phyloP scores from a whole-genome alignment of 352 stramenopile genomes.

The Globisporangium canariense region DNA sequence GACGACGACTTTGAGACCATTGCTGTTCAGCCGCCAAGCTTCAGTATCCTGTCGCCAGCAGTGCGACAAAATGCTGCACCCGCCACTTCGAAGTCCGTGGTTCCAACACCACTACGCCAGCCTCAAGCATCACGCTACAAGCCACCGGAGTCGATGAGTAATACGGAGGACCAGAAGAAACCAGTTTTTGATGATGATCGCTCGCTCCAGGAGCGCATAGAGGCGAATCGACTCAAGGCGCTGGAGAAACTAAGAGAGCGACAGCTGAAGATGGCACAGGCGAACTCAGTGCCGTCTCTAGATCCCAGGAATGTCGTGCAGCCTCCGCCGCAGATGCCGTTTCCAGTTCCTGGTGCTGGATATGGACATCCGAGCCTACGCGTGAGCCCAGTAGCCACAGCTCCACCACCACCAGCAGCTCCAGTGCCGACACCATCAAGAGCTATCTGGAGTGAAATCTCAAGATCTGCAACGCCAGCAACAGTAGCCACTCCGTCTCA shows the following conservation, averaged over 20 bases:
- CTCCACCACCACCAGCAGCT: not conserved
- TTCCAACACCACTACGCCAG: not conserved
- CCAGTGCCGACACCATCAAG: not conserved
- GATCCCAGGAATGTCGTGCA: not conserved
- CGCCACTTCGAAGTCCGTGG: not conserved
- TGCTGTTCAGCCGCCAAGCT: slow-evolving; percentile 6
- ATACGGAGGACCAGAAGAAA: not conserved
- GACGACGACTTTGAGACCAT: slow-evolving; percentile 16
- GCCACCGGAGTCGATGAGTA: not conserved
- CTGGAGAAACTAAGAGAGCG: slow-evolving; percentile 54
- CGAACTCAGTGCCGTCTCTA: not conserved
- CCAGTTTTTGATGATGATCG: slow-evolving; percentile 11
- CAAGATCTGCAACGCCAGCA: not conserved
- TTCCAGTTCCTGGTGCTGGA: not conserved
- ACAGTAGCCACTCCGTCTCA: not conserved
- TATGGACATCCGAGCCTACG: not conserved
- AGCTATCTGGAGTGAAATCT: not conserved
- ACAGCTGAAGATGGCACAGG: slow-evolving; percentile 22
- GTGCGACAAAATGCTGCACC: not conserved
- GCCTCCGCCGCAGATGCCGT: not conserved
- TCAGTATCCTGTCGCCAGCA: slow-evolving; percentile 9
- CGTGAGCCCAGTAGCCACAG: not conserved
- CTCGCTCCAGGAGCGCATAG: slow-evolving; percentile 46
- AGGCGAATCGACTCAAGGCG: slow-evolving; percentile 61
- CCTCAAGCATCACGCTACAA: not conserved